Base-by-base conservation (phyloP, 139 green algal species). In the Marvania coccoides region DNA sequence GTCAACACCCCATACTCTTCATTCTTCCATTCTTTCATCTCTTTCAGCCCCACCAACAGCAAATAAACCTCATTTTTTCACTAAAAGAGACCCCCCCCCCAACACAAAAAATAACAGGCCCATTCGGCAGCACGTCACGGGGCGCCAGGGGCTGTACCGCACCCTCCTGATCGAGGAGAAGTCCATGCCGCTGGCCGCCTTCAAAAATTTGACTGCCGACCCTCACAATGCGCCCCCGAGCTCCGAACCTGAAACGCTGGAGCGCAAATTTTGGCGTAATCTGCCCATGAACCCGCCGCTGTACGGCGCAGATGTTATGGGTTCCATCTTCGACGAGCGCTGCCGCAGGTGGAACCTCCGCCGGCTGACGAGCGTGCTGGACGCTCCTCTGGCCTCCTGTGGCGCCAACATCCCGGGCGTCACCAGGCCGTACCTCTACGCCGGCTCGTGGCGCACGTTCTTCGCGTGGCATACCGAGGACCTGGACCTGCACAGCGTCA, bases 381-480 rank as follows among this genome's bases (percentile, higher is more conserved):
- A 47, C 8, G 67, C 74, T 13, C 86, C 84, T 15, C 70, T 95
- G 36, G 57, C 76, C 10, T 36, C 69, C 12, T 46, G 79, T 36
- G 73, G 70, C 12, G 12, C 81, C 30, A 42, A 35, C 28, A 86
- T 95, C n/a, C 84, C 87, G 1, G 88, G 88, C 2, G 87, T 95
- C 39, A 93, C 70, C 58, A 81, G 74, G 23, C 73, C 88, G 2
- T 95, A 93, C 81, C 83, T 95, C 5, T 95, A 95, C 67, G 88
- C 89, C 58, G 88, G 88, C 29, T 85, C 73, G 72, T 95, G 83
- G 81, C 68, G 87, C 10, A 81, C 53, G 42, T 74, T 83, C 40
- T 95, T 95, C 69, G 88, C 87, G 0, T 95, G 85, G 70, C 78
- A 91, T 70, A 88, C 85, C 56, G 92, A 98, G 80, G 92, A 98